Base-by-base conservation (phyloP, 75 land plant genomes). In the Pinus taeda region DNA sequence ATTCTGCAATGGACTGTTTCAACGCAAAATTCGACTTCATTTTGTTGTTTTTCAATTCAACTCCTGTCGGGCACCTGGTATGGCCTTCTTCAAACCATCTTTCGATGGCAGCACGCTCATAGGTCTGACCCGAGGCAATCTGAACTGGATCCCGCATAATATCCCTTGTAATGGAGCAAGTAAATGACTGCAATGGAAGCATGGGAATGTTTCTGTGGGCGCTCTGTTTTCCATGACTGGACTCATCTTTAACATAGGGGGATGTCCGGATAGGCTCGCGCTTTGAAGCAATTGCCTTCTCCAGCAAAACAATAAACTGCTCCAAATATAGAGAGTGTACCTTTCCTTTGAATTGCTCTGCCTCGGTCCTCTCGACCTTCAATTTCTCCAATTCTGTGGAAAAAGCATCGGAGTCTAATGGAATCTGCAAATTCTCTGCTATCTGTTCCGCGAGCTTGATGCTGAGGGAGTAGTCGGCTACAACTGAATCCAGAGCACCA, bases 121-220 rank as follows among this genome's bases (percentile, higher is more conserved):
- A 84, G 3, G 85, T 84, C 85, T 85, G 87, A 0, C 87, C 87
- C 6, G 87, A 85, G 7, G 81, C 81, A 61, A 85, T 85, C 81
- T 85, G 87, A 18, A 85, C 87, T 24, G 87, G 87, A 62, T 85
- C 87, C 56, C 62, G 66, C 87, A 85, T 85, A 3, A 85, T 81
- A 60, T 85, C 86, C 77, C 59, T 71, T n/a, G 87, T 85, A 55
- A 85, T 85, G 24, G 87, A 82, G 24, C 87, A 85, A 61, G 83
- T 85, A 77, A 85, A 85, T 18, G 87, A 83, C 33, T 79, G 78
- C 22, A 85, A 66, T 24, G 86, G 87, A 22, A 67, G 67, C 36
- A 84, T 63, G 29, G 86, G 81, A 20, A 82, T 67, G 63, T 79
- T 81, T 20, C 77, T 69, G 60, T 65, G 53, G 63, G 59, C 30